phyloP scores from a whole-genome alignment of 1,284 basidiomycete species.

The Neolentinus lepideus region DNA sequence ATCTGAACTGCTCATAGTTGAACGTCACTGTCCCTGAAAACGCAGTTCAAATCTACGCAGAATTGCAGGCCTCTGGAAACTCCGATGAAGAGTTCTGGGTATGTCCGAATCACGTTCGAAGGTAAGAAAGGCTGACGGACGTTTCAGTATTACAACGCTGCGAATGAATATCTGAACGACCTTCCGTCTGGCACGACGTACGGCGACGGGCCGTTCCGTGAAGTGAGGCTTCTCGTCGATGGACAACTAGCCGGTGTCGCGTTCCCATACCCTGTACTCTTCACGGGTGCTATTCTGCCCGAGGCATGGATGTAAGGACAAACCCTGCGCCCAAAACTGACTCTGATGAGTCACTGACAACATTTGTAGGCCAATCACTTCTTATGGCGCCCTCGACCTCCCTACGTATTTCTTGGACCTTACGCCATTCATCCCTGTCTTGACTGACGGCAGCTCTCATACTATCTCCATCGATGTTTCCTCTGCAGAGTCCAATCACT shows the following conservation, averaged over 20 bases:
- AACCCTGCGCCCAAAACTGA: slow-evolving; percentile 49
- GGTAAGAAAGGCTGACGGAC: not conserved
- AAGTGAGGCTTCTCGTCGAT: slow-evolving; percentile 72
- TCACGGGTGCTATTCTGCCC: slow-evolving; percentile 73
- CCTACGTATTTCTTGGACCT: slow-evolving; percentile 76
- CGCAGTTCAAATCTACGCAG: slow-evolving; percentile 60
- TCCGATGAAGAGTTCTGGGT: slow-evolving; percentile 69
- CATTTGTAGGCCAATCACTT: slow-evolving; percentile 56
- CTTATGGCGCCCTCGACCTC: slow-evolving; percentile 72
- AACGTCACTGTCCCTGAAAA: slow-evolving; percentile 66
- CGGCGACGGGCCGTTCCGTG: slow-evolving; percentile 69
- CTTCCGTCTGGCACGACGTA: slow-evolving; percentile 44
- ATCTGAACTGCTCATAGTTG: slow-evolving; percentile 33
- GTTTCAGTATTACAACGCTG: slow-evolving; percentile 50
- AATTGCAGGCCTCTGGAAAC: slow-evolving; percentile 69
- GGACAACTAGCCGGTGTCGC: slow-evolving; percentile 66
- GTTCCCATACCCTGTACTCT: slow-evolving; percentile 74
- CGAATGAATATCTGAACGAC: slow-evolving; percentile 49
- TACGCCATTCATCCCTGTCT: slow-evolving; percentile 68
- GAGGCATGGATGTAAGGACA: slow-evolving; percentile 59
- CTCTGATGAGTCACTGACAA: slow-evolving; percentile 20
- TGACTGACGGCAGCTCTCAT: slow-evolving; percentile 65
- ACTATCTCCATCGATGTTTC: slow-evolving; percentile 65
- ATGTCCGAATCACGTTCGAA: slow-evolving; percentile 8
- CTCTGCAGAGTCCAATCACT: slow-evolving; percentile 60